A percentile compares a stretch with the other conserved stretches of the same genome.
phyloP scores from a whole-genome alignment of 2,329 filamentous ascomycete genomes.

The Penicillium thymicola region DNA sequence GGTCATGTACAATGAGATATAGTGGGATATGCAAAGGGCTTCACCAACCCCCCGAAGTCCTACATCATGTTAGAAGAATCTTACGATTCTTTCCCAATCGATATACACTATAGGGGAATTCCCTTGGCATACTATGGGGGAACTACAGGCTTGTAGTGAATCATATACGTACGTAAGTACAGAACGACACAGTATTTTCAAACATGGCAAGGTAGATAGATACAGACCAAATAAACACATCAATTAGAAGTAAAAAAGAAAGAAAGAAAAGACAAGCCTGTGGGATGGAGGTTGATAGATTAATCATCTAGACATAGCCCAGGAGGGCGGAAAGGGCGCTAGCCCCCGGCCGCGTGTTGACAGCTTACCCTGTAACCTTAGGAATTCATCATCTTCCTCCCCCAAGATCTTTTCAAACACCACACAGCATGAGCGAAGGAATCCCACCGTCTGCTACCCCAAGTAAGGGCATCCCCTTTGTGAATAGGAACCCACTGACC shows the following conservation, averaged over 20 bases:
- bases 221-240: not conserved
- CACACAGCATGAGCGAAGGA: conserved; percentile 23
- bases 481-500: conserved; percentile 13
- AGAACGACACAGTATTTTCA: not conserved
- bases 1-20: not conserved
- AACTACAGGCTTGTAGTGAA: not conserved
- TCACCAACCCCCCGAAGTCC: not conserved
- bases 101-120: not conserved
- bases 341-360: conserved; percentile 33
- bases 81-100: not conserved
- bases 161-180: not conserved
- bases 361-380: conserved; percentile 24
- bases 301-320: conserved; percentile 9
- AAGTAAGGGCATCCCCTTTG: conserved; percentile 18
- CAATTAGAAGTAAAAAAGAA: not conserved
- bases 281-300: not conserved
- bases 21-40: not conserved
- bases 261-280: not conserved
- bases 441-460: conserved; percentile 19
- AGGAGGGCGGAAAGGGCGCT: conserved; percentile 20
- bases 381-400: conserved; percentile 7
- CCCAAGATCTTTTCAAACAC: not conserved
- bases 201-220: not conserved
- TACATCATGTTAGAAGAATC: not conserved
- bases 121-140: not conserved